Percentiles rank a stretch among this genome's conserved stretches.
These are phyloP conservation scores for Eucalyptus pumila DNA, from an alignment of 345 rosid species.

Conservation along the genomic window DNA sequence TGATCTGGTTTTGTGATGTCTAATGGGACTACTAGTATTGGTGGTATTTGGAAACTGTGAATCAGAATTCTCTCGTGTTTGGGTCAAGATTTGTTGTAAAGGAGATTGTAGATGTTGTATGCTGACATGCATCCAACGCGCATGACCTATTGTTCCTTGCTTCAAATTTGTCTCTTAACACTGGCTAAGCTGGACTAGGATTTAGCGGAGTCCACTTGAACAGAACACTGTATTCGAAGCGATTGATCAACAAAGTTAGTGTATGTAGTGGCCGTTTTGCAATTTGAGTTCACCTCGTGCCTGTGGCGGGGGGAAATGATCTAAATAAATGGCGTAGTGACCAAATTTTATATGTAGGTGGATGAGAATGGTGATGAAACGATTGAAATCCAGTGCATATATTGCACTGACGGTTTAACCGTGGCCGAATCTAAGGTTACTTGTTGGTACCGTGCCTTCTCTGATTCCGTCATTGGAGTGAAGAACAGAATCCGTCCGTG, in stretches of 20 bases:
- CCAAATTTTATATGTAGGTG: background rate
- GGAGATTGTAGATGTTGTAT: background rate
- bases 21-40: background rate
- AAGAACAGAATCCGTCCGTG: background rate
- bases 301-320: background rate
- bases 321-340: background rate
- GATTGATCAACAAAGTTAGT: background rate
- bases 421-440: background rate
- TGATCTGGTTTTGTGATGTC: background rate
- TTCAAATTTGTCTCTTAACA: background rate
- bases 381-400: background rate
- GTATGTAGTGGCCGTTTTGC: background rate
- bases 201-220: background rate
- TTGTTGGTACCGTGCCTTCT: background rate
- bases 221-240: background rate
- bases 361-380: background rate
- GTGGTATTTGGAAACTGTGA: background rate
- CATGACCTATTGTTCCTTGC: background rate
- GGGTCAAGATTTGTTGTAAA: background rate
- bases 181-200: background rate
- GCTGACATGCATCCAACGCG: background rate
- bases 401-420: background rate
- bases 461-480: background rate
- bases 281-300: background rate
- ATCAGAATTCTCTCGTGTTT: background rate